Evolutionary conservation across 2,329 filamentous ascomycete species (phyloP).

Genomic region (Fusarium sp.): DNA sequence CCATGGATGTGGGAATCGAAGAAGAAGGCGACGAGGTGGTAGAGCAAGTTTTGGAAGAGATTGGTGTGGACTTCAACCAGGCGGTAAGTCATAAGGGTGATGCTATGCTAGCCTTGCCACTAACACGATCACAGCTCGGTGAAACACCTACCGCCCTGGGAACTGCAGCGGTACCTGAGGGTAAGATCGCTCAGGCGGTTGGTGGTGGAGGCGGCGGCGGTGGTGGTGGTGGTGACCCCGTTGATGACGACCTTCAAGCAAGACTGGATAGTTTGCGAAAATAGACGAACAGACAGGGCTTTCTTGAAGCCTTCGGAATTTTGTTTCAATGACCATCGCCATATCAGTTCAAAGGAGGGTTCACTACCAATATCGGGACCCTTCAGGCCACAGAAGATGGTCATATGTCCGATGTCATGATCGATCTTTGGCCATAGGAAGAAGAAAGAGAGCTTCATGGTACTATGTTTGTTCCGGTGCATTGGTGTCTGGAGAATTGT

Average conservation of each 20-base stretch:
- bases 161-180: conserved; percentile 75
- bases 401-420: not conserved
- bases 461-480: conserved; percentile 36
- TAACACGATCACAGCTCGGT: conserved; percentile 71
- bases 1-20: conserved; percentile 88
- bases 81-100: conserved; percentile 66
- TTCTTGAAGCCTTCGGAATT: not conserved
- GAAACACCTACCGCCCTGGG: conserved; percentile 90
- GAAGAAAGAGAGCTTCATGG: conserved; percentile 7
- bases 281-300: conserved; percentile 43
- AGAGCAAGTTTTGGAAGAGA: conserved; percentile 95
- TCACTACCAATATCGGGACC: not conserved
- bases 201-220: conserved; percentile 65
- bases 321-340: not conserved
- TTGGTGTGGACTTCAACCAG: conserved; percentile 91
- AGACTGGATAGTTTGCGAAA: conserved; percentile 85
- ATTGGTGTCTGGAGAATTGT: conserved; percentile 39
- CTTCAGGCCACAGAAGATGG: not conserved
- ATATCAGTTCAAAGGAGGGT: not conserved
- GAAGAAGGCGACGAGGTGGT: conserved; percentile 98
- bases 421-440: not conserved
- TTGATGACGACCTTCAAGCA: conserved; percentile 94
- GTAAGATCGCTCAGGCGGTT: conserved; percentile 85
- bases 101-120: conserved; percentile 32
- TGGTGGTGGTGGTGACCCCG: conserved; percentile 65